These are phyloP conservation scores for Penicillium capsulatum DNA, from an alignment of 2,329 filamentous ascomycete species.

Conservation along the genomic window DNA sequence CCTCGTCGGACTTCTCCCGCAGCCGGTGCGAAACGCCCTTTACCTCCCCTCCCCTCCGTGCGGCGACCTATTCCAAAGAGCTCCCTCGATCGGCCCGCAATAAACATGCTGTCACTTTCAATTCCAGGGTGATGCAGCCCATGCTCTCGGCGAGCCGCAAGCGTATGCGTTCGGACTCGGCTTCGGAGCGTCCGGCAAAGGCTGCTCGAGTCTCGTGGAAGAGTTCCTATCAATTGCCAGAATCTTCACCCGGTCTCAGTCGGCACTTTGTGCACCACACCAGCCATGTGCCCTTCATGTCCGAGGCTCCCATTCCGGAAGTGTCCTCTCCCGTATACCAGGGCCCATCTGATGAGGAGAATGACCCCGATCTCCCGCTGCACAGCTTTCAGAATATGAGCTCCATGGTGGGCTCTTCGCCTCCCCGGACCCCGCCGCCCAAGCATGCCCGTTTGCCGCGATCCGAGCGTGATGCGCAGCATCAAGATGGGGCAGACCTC, in stretches of 20 bases:
- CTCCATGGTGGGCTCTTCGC: slow-evolving; percentile 67
- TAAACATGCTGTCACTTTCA: slow-evolving; percentile 44
- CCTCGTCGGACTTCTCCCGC: slow-evolving; percentile 77
- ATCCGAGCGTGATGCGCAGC: slow-evolving; percentile 51
- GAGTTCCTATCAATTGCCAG: slow-evolving; percentile 67
- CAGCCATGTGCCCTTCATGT: slow-evolving; percentile 74
- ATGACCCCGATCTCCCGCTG: slow-evolving; percentile 73
- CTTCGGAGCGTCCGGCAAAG: slow-evolving; percentile 53
- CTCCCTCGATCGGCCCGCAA: slow-evolving; percentile 55
- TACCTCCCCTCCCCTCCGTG: slow-evolving; percentile 81
- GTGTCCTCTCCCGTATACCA: slow-evolving; percentile 47
- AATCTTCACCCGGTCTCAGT: slow-evolving; percentile 82
- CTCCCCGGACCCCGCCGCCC: slow-evolving; percentile 74
- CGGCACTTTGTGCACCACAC: slow-evolving; percentile 71
- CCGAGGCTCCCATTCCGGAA: slow-evolving; percentile 66
- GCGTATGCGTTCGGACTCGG: slow-evolving; percentile 65
- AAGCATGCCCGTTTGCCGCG: slow-evolving; percentile 51
- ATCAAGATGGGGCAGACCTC: slow-evolving; percentile 76
- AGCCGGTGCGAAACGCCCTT: slow-evolving; percentile 48
- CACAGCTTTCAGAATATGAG: slow-evolving; percentile 36
- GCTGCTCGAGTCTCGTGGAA: slow-evolving; percentile 67
- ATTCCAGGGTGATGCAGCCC: slow-evolving; percentile 41
- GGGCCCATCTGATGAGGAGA: slow-evolving; percentile 62
- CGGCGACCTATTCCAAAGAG: slow-evolving; percentile 78
- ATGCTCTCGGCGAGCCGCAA: slow-evolving; percentile 56